Conservation (phyloP, 495 filamentous ascomycete genomes). For the Neurospora intermedia region DNA sequence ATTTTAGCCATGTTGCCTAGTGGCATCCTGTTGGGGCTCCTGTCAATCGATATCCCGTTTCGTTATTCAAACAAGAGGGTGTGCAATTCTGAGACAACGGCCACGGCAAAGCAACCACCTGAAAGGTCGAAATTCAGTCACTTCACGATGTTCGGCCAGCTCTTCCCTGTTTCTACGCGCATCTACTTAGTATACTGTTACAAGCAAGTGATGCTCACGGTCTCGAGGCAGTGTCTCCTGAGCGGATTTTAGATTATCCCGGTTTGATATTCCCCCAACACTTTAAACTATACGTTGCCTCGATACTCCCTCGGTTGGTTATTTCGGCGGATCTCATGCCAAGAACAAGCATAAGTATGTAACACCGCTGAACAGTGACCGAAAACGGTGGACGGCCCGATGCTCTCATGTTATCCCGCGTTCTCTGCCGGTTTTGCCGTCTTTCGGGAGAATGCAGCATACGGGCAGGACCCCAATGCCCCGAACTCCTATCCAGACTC, state of each 20-base stretch:
- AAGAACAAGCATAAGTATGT: not conserved
- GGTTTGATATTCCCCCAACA: not conserved
- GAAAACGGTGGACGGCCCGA: not conserved
- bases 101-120: not conserved
- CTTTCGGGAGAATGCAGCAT: not conserved
- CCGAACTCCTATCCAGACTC: not conserved
- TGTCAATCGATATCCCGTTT: not conserved
- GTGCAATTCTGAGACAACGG: not conserved
- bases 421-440: not conserved
- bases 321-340: not conserved
- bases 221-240: not conserved
- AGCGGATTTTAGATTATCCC: not conserved
- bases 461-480: not conserved
- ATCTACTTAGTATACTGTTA: not conserved
- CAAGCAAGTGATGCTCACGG: not conserved
- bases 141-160: not conserved
- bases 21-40: not conserved
- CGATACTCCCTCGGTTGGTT: not conserved
- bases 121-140: not conserved
- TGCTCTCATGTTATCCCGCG: not conserved
- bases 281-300: not conserved
- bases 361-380: not conserved
- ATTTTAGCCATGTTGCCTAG: not conserved
- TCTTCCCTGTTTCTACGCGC: not conserved
- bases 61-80: not conserved